Percentiles rank a stretch among this genome's conserved stretches.
Conservation (phyloP, 495 filamentous ascomycete genomes). For the Bombardia bombarda region DNA sequence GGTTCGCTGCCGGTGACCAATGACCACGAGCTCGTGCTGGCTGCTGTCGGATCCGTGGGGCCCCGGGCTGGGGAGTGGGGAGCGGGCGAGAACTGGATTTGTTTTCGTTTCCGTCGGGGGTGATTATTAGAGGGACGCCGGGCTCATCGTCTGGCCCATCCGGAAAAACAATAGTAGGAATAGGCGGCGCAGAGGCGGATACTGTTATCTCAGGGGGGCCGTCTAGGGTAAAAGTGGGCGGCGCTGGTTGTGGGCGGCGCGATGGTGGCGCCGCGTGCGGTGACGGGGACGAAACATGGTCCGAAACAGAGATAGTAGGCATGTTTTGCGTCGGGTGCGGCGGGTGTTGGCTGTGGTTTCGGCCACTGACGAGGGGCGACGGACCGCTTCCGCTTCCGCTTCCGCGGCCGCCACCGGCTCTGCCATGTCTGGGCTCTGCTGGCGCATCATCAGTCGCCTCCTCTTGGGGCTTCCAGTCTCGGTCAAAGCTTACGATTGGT, state of each 20-base stretch:
- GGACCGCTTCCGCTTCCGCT: too few species aligned
- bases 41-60: slow-evolving; percentile 27
- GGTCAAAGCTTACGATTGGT: slow-evolving; percentile 90
- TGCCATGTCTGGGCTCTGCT: slow-evolving; percentile 26
- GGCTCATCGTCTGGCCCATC: slow-evolving; percentile 22
- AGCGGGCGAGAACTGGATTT: slow-evolving; percentile 26
- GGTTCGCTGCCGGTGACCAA: slow-evolving; percentile 37
- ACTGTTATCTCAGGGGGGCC: slow-evolving; percentile 20
- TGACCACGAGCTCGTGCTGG: slow-evolving; percentile 32
- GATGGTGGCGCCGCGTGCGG: slow-evolving; percentile 23
- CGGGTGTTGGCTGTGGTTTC: too few species aligned
- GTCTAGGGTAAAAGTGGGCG: slow-evolving; percentile 33
- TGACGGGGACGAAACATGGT: slow-evolving; percentile 29
- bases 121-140: slow-evolving; percentile 36
- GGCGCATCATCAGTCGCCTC: slow-evolving; percentile 50
- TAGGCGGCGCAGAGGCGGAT: slow-evolving; percentile 19
- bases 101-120: slow-evolving; percentile 26
- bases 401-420: slow-evolving; percentile 10
- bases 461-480: slow-evolving; percentile 63
- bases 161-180: slow-evolving; percentile 30
- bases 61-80: slow-evolving; percentile 26
- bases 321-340: slow-evolving; percentile 18
- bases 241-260: slow-evolving; percentile 24
- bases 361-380: too few species aligned
- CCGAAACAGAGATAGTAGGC: slow-evolving; percentile 57